phyloP scores from a whole-genome alignment of 1,139 yeast genomes.

The Geotrichum fermentans region DNA sequence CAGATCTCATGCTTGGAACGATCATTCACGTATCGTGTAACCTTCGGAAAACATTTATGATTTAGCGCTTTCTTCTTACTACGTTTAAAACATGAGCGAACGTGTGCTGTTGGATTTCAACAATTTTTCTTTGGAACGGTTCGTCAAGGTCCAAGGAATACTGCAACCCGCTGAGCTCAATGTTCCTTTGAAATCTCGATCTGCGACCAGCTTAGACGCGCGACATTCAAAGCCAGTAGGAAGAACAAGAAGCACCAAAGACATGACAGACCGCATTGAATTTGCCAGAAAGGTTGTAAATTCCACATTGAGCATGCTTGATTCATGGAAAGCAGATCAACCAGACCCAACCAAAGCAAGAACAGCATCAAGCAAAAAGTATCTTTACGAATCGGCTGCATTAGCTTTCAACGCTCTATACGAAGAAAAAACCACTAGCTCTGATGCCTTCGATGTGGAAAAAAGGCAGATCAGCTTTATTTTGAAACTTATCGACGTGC shows the following conservation, averaged over 20 bases:
- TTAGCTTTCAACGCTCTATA: constrained; percentile 21
- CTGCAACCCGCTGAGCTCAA: constrained; percentile 13
- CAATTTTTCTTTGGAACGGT: constrained; percentile 20
- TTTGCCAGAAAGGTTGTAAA: constrained; percentile 20
- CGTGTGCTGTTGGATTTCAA: constrained; percentile 20
- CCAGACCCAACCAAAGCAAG: neutral
- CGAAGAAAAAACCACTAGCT: constrained; percentile 5
- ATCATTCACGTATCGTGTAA: neutral
- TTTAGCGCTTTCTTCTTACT: neutral
- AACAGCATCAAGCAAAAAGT: constrained; percentile 15
- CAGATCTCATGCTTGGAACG: too few relatives aligned
- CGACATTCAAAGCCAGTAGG: neutral
- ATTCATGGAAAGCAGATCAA: constrained; percentile 15
- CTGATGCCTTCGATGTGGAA: constrained; percentile 19
- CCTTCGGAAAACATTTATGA: neutral
- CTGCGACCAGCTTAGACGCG: neutral
- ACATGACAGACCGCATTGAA: constrained; percentile 17
- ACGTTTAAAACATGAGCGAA: too few relatives aligned
- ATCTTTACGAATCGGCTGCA: constrained; percentile 21
- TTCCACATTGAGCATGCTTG: constrained; percentile 18
- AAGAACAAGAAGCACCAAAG: neutral
- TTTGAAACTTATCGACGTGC: constrained; percentile 23
- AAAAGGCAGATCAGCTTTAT: constrained; percentile 25
- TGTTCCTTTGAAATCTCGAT: constrained; percentile 1
- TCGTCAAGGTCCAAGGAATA: constrained; percentile 19